Base-by-base conservation (phyloP, 1,139 yeast genomes). In the Geotrichum reessii region DNA sequence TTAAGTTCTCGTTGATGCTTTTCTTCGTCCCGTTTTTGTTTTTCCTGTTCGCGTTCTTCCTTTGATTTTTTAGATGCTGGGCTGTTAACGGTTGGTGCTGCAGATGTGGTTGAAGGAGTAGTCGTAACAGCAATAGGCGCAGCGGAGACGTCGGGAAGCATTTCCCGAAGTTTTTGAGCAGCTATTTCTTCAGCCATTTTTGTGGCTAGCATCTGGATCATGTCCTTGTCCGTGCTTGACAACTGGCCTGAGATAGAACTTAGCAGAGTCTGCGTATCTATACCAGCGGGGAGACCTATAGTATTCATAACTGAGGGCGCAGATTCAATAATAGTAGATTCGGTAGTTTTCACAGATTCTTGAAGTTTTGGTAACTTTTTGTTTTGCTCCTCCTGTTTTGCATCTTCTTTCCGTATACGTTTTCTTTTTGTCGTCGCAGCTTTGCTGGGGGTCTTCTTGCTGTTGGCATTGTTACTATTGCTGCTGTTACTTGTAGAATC, bases 171-270 rank as follows among this genome's bases (percentile, higher is more conserved):
- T 40, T 53, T 52, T 28, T 54, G 48, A 4, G 57, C 57, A 7
- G 56, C 57, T 33, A 58, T 52, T 25, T 56, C 52, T 31, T 55
- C 57, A 4, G 61, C 61, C 61, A 58, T 58, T 47, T 58, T 55
- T n/a, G 52, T 44, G 1, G 58, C 61, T 11, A 58, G 48, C 27
- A 44, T 19, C 22, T 54, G 50, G 17, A 58, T 58, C 24, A 55
- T 33, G 17, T 53, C 57, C 11, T 52, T 48, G 8, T 37, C 44
- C 5, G 17, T 17, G 44, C 44, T 37, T 9, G 44, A 37, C 44
- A 37, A 37, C 44, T 37, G 44, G 21, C 52, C 58, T 12, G 53
- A 21, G 8, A 55, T 22, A n/a, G 58, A 55, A 14, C 50, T 28
- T 22, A 56, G 17, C 1, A 56, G 27, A 2, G 54, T 17, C 17